Conservation (phyloP, 2,329 filamentous ascomycete species). For the Aspergillus fumigatus region DNA sequence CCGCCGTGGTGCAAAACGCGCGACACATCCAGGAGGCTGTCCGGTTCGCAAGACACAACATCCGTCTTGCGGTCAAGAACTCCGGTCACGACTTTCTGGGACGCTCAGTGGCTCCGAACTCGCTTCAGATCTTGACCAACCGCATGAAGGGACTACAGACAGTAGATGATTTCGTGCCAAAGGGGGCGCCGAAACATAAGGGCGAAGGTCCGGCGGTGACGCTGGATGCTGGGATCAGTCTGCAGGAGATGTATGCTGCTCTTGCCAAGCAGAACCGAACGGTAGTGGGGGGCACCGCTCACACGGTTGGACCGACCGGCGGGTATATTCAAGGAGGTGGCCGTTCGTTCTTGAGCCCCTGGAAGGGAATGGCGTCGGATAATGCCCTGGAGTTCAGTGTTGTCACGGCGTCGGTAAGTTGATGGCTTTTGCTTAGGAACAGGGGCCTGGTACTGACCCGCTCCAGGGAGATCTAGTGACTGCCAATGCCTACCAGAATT, state of each 20-base stretch:
- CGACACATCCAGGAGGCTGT: conserved; percentile 37
- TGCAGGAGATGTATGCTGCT: conserved; percentile 4
- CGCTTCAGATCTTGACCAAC: conserved; percentile 25
- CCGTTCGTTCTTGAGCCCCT: conserved; percentile 41
- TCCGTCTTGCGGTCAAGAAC: conserved; percentile 29
- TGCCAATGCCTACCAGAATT: conserved; percentile 40
- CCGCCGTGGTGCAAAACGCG: conserved; percentile 28
- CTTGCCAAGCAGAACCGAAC: background rate
- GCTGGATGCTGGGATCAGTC: conserved; percentile 7
- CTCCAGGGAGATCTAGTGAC: conserved; percentile 39
- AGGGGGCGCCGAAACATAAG: background rate
- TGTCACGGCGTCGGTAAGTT: conserved; percentile 38
- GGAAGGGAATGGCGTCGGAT: conserved; percentile 50
- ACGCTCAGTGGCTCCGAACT: conserved; percentile 27
- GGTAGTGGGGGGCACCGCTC: conserved; percentile 6
- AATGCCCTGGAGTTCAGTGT: conserved; percentile 48
- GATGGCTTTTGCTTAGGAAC: background rate
- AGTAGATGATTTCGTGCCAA: conserved; percentile 5
- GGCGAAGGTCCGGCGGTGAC: background rate
- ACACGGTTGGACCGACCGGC: conserved; percentile 21
- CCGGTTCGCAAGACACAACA: conserved; percentile 28
- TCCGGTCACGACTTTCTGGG: conserved; percentile 23
- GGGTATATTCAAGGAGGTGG: conserved; percentile 41
- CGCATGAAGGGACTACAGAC: conserved; percentile 6
- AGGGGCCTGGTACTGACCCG: background rate